Percentiles rank a stretch among this genome's conserved stretches.
Conservation (phyloP, 163 green algal species). For the Prototheca wickerhamii region DNA sequence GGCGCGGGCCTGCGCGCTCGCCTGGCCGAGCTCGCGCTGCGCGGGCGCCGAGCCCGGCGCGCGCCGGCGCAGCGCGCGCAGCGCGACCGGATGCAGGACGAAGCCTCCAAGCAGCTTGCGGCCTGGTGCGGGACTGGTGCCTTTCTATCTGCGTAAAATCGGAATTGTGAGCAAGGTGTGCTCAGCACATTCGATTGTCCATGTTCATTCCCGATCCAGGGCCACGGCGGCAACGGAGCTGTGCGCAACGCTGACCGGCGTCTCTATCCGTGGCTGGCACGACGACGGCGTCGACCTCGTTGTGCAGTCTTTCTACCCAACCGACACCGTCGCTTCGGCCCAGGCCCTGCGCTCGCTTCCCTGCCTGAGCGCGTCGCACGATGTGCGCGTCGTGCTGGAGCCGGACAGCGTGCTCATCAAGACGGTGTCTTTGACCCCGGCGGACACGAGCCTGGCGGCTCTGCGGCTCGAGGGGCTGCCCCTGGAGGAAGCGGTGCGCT, state of each 20-base stretch:
- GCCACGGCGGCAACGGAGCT: slow-evolving; percentile 9
- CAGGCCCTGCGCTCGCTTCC: not conserved
- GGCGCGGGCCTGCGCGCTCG: not conserved
- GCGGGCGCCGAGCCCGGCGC: no score
- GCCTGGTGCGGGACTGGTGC: not conserved
- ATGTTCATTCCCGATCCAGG: not conserved
- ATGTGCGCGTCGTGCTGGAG: not conserved
- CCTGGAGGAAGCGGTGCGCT: not conserved
- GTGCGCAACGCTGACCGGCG: slow-evolving; percentile 5
- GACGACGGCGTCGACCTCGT: slow-evolving; percentile 6
- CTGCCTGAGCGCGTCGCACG: not conserved
- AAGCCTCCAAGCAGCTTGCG: not conserved
- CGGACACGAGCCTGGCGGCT: not conserved
- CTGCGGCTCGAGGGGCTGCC: not conserved
- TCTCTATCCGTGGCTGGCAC: slow-evolving; percentile 7
- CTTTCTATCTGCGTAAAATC: not conserved
- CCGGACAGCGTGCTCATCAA: not conserved
- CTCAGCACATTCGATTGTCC: not conserved
- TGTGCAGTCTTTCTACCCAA: slow-evolving; percentile 16
- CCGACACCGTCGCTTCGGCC: not conserved
- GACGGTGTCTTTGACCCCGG: not conserved
- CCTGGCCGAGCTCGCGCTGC: not conserved
- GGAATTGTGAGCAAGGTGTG: not conserved
- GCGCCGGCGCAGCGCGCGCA: not conserved
- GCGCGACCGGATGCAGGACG: not conserved